phyloP scores from a whole-genome alignment of 345 rosid species.

The Erysimum cheiranthoides region DNA sequence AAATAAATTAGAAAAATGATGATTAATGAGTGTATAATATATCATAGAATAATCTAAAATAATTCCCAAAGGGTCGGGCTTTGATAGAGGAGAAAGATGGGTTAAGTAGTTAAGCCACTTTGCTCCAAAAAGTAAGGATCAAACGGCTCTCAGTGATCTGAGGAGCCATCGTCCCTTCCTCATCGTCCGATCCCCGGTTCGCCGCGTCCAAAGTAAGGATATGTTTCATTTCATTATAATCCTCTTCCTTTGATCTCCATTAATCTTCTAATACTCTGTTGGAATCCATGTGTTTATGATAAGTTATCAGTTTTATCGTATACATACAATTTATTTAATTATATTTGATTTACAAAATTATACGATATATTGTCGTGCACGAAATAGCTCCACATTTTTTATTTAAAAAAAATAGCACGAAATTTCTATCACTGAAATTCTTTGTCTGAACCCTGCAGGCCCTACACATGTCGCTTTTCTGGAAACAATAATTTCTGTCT shows the following conservation, averaged over 20 bases:
- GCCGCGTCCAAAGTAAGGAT: constrained; percentile 39
- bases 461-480: constrained; percentile 46
- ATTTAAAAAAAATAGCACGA: not conserved
- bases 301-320: constrained; percentile 30
- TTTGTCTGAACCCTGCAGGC: constrained; percentile 31
- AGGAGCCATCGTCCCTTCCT: constrained; percentile 44
- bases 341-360: not conserved
- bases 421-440: not conserved
- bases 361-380: constrained; percentile 42
- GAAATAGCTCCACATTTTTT: constrained; percentile 16
- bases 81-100: constrained; percentile 22
- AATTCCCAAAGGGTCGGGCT: constrained; percentile 35
- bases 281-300: constrained; percentile 34
- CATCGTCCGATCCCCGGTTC: constrained; percentile 44
- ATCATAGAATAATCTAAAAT: not conserved
- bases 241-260: constrained; percentile 30
- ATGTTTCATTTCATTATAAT: constrained; percentile 10
- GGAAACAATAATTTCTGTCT: constrained; percentile 40
- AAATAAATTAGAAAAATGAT: not conserved
- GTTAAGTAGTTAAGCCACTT: constrained; percentile 29
- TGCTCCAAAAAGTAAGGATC: constrained; percentile 44
- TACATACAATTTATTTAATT: not conserved
- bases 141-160: constrained; percentile 42
- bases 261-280: constrained; percentile 17
- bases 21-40: not conserved